Evolutionary conservation across 2,329 filamentous ascomycete species (phyloP).

Genomic region (Arthroderma sp.): DNA sequence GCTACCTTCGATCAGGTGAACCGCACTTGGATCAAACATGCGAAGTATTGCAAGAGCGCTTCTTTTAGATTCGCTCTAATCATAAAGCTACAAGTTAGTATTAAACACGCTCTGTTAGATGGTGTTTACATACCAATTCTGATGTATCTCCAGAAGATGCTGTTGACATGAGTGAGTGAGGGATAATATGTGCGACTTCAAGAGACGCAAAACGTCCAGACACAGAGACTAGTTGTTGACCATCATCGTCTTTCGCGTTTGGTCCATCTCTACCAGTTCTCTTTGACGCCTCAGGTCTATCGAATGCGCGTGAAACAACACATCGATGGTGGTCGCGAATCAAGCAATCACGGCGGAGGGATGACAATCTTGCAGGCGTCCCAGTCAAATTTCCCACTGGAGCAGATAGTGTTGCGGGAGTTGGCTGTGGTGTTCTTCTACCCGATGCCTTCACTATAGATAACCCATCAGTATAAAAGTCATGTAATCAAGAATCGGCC

Average conservation of each 20-base stretch:
- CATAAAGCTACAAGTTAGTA: no score
- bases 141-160: slow-evolving; percentile 6
- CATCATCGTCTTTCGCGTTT: slow-evolving; percentile 14
- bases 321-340: slow-evolving; percentile 16
- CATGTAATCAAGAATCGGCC: not conserved
- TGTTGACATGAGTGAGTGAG: slow-evolving; percentile 13
- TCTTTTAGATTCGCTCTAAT: slow-evolving; percentile 24
- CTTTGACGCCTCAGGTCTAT: slow-evolving; percentile 12
- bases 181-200: slow-evolving; percentile 18
- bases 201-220: slow-evolving; percentile 9
- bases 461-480: not conserved
- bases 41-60: slow-evolving; percentile 29
- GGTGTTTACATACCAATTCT: slow-evolving; percentile 2
- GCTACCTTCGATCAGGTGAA: slow-evolving; percentile 27
- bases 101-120: not conserved
- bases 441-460: slow-evolving; percentile 13
- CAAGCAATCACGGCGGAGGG: slow-evolving; percentile 12
- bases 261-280: slow-evolving; percentile 11
- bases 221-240: slow-evolving; percentile 7
- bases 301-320: slow-evolving; percentile 15
- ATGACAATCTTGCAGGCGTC: not conserved
- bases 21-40: slow-evolving; percentile 31
- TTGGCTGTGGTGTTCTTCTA: slow-evolving; percentile 13
- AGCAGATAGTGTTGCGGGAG: slow-evolving; percentile 11
- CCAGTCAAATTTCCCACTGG: slow-evolving; percentile 1